These are phyloP conservation scores for Colletotrichum sp. DNA, from an alignment of 2,329 filamentous ascomycete genomes.

Conservation along the genomic window DNA sequence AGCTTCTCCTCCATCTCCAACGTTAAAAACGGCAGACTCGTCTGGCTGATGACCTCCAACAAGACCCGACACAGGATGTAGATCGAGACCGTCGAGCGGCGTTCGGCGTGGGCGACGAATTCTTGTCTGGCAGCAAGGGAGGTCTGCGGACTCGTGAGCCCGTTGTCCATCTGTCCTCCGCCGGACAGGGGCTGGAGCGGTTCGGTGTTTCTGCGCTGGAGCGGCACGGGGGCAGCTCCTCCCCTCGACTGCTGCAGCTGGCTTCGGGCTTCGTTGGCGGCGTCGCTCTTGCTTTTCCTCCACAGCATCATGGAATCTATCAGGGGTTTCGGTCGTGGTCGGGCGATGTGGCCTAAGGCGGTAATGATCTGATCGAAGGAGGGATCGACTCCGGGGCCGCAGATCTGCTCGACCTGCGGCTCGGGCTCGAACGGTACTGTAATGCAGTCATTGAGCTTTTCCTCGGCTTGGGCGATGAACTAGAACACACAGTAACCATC, in stretches of 20 bases:
- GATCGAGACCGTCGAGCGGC: constrained; percentile 91
- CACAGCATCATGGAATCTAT: constrained; percentile 99
- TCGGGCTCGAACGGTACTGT: constrained; percentile 80
- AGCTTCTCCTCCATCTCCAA: constrained; percentile 92
- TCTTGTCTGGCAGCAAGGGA: constrained; percentile 65
- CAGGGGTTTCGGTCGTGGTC: constrained; percentile 90
- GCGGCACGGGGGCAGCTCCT: constrained; percentile 42
- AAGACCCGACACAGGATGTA: constrained; percentile 94
- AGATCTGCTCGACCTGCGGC: constrained; percentile 85
- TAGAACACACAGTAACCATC: constrained; percentile 36
- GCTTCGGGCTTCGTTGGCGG: constrained; percentile 71
- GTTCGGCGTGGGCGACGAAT: constrained; percentile 79
- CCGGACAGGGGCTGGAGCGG: constrained; percentile 56
- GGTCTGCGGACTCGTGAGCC: constrained; percentile 30
- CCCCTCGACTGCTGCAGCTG: constrained; percentile 60
- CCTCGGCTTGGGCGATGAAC: constrained; percentile 96
- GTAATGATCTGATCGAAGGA: constrained; percentile 94
- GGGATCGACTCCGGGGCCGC: constrained; percentile 85
- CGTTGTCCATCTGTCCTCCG: constrained; percentile 33
- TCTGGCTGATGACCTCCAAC: constrained; percentile 93
- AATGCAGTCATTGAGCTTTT: constrained; percentile 90
- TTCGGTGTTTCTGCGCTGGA: constrained; percentile 78
- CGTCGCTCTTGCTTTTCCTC: constrained; percentile 95
- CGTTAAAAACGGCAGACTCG: constrained; percentile 80
- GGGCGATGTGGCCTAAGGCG: constrained; percentile 91